These are phyloP conservation scores for Brassica cretica DNA, from an alignment of 345 rosid species.

Conservation along the genomic window DNA sequence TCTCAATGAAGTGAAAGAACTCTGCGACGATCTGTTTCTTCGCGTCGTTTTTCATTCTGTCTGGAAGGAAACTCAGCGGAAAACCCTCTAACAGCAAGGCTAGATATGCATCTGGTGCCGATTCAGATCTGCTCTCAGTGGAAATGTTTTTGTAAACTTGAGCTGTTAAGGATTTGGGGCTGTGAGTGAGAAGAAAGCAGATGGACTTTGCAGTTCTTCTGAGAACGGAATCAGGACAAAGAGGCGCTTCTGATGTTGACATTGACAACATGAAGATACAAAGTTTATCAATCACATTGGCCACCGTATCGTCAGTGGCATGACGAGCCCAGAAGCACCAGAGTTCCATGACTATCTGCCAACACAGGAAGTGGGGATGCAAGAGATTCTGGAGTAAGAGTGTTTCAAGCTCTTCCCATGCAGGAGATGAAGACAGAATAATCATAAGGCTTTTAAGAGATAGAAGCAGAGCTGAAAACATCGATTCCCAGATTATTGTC, in stretches of 20 bases:
- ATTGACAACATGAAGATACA: conserved; percentile 52
- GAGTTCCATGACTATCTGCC: conserved; percentile 77
- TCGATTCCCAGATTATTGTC: conserved; percentile 62
- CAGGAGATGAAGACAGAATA: conserved; percentile 56
- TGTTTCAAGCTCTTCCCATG: conserved; percentile 63
- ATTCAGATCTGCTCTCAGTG: conserved; percentile 45
- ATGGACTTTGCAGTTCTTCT: conserved; percentile 70
- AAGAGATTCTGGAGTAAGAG: conserved; percentile 75
- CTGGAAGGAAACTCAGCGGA: conserved; percentile 61
- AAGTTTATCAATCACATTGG: conserved; percentile 51
- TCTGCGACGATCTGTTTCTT: conserved; percentile 59
- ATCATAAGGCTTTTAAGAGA: conserved; percentile 75
- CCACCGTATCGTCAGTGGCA: conserved; percentile 54
- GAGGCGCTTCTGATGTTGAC: conserved; percentile 54
- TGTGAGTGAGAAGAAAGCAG: conserved; percentile 57
- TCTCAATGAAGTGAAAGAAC: conserved; percentile 55
- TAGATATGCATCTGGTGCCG: conserved; percentile 50
- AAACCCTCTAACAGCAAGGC: conserved; percentile 83
- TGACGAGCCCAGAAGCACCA: conserved; percentile 77
- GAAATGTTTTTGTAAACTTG: conserved; percentile 49
- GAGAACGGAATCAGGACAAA: conserved; percentile 58
- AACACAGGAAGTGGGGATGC: conserved; percentile 84
- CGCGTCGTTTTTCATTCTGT: conserved; percentile 48
- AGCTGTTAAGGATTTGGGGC: conserved; percentile 56
- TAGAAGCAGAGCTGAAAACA: conserved; percentile 58